Evolutionary conservation across 2,329 filamentous ascomycete species (phyloP).

Genomic region (Alternaria dauci): DNA sequence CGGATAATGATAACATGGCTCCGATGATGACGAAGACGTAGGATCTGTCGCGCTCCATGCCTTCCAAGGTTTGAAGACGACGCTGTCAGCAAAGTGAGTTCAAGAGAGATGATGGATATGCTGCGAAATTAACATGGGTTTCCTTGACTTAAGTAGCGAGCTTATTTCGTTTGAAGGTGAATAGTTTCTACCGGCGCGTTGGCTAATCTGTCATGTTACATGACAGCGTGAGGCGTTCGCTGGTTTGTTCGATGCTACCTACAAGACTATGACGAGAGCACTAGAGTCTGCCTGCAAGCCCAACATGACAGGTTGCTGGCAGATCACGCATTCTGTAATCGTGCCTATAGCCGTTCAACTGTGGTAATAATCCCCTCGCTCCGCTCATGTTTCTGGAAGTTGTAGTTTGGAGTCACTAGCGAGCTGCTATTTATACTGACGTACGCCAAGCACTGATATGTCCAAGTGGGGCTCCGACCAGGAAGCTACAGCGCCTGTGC

Average conservation of each 20-base stretch:
- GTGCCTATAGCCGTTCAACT: background rate
- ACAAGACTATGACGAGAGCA: background rate
- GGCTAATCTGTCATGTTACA: background rate
- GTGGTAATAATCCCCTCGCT: background rate
- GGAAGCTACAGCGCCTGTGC: conserved; percentile 5
- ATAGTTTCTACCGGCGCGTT: background rate
- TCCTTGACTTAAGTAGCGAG: background rate
- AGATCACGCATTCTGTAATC: background rate
- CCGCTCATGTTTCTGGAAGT: background rate
- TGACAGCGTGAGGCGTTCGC: background rate
- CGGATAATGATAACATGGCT: background rate
- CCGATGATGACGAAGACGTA: background rate
- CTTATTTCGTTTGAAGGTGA: background rate
- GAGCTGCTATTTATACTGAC: conserved; percentile 8
- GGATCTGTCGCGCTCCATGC: conserved; percentile 3
- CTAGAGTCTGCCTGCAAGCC: background rate
- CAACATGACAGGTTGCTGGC: background rate
- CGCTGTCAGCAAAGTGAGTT: background rate
- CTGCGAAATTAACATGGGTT: background rate
- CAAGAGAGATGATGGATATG: background rate
- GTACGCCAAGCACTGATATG: conserved; percentile 12
- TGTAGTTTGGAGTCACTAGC: background rate
- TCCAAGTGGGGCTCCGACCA: background rate
- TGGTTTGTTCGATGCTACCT: background rate
- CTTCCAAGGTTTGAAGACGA: background rate